Evolutionary conservation across 2,329 filamentous ascomycete genomes (phyloP), one percentile per base, ranked within the genome.

Genomic region (Paramyrothecium sp.): DNA sequence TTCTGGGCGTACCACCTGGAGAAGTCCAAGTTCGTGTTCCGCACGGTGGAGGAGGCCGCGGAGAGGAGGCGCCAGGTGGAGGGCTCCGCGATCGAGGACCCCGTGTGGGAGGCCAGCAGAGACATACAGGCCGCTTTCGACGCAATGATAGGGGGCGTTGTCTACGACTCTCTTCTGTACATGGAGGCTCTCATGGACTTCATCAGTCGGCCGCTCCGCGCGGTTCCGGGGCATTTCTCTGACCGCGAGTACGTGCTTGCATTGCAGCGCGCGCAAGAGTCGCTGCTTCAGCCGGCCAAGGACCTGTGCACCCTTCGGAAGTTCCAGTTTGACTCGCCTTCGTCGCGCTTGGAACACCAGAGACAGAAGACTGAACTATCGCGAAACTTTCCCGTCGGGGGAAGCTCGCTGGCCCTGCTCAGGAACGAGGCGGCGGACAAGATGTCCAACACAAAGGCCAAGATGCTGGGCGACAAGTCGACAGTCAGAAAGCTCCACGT

Each of bases 131-230:
- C 26, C 3, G 30, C 51, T 2, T 53, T 53, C 30, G 20, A 53
- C n/a, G 3, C 7, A 13, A 53, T 53, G 51, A 19, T 34, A 2
- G 7, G 23, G 3, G 51, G 33, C 7, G 33, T 41, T 3, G 33
- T 19, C 5, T 41, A 53, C 30, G 26, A 53, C 12, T 26, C 22
- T 16, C 20, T 53, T 7, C 51, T 53, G n/a, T 53, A 53, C 20
- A 12, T 53, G 7, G 51, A 53, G 20, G 51, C 51, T 34, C 51
- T 53, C 26, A 53, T 53, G 51, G 51, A 53, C 51, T 53, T 53
- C 51, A 53, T 53, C 30, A 53, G 51, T 16, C 26, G 51, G 16
- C 51, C 51, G 26, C 51, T 53, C 5, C 23, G 30, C 3, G 26
- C 30, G 12, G 51, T 53, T 4, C 51, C 51, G 11, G 51, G 51